phyloP scores from a whole-genome alignment of 2,329 filamentous ascomycete genomes.

The Aspergillus persii region DNA sequence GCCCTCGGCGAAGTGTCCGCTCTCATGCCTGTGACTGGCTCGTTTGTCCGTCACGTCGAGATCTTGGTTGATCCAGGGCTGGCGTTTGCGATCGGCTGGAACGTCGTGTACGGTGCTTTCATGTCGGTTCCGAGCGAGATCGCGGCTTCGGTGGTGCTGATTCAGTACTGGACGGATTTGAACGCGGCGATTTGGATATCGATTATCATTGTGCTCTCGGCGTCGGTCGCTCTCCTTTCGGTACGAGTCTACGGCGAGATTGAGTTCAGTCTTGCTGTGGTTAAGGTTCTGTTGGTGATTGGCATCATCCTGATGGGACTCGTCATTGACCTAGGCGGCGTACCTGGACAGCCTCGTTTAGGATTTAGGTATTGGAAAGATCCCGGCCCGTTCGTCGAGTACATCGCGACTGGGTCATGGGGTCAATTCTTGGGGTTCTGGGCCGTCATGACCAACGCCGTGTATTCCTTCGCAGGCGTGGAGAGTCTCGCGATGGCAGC shows the following conservation, averaged over 20 bases:
- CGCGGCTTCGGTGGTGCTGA: slow-evolving; percentile 60
- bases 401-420: slow-evolving; percentile 56
- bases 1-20: slow-evolving; percentile 53
- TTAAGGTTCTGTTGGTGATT: slow-evolving; percentile 52
- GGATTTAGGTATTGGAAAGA: slow-evolving; percentile 69
- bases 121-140: slow-evolving; percentile 60
- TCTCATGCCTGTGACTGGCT: slow-evolving; percentile 52
- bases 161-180: slow-evolving; percentile 56
- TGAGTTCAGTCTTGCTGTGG: slow-evolving; percentile 52
- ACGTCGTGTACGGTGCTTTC: slow-evolving; percentile 52
- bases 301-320: slow-evolving; percentile 48
- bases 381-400: slow-evolving; percentile 66
- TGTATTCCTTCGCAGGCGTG: slow-evolving; percentile 37
- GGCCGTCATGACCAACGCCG: slow-evolving; percentile 45
- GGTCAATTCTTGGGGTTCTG: slow-evolving; percentile 65
- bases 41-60: slow-evolving; percentile 51
- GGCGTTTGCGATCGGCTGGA: slow-evolving; percentile 50
- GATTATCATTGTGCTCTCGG: slow-evolving; percentile 56
- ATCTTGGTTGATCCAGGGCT: slow-evolving; percentile 53
- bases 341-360: slow-evolving; percentile 56
- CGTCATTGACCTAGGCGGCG: slow-evolving; percentile 62
- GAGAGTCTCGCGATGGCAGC: slow-evolving; percentile 57
- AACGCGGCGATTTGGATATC: slow-evolving; percentile 42
- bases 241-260: slow-evolving; percentile 50
- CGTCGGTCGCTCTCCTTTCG: slow-evolving; percentile 58